Evolutionary conservation across 306 rosid species (phyloP), one percentile per base, ranked within the genome.

Genomic region (Comarum palustre): DNA sequence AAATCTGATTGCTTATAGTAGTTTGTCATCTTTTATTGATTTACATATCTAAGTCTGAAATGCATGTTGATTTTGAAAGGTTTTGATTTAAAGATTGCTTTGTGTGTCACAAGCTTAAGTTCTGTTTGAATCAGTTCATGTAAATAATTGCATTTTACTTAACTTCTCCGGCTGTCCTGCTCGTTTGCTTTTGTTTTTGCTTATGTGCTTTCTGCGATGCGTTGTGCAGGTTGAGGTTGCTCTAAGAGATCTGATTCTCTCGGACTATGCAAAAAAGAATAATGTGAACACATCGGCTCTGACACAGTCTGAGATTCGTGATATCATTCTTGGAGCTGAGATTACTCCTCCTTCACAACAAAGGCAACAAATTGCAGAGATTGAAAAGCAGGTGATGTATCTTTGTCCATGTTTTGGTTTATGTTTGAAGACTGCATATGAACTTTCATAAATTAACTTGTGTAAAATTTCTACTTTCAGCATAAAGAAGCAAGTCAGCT

Each of bases 341-440:
- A 95, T 95, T 42, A 95, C 99, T 63, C 99, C 99, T 68, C 99
- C 99, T 69, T 95, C 99, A 51, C 99, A 95, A 81, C 99, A 95
- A 75, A 75, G 99, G 66, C 99, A 95, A 71, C 99, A 95, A 82
- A 95, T 95, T 73, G 99, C 99, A 6, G 97, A 95, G 90, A 95
- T 95, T 64, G 99, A 95, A 82, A 91, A 95, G 87, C 99, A 95
- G 96, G 98, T 93, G 34, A 59, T 55, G 46, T 57, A 71, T 51
- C 31, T 29, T 43, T 74, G 65, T 20, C 20, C 3, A 47, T 41
- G 75, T 57, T 80, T 66, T n/a, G 50, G 15, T 39, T 32, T 69
- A 51, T 25, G 3, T 9, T 64, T 74, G 4, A 31, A 29, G 57
- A n/a, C n/a, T 66, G 31, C 8, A 5, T 54, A 50, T 20, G 22